Base-by-base conservation (phyloP, 23 red algal genomes). In the Gracilaria domingensis region DNA sequence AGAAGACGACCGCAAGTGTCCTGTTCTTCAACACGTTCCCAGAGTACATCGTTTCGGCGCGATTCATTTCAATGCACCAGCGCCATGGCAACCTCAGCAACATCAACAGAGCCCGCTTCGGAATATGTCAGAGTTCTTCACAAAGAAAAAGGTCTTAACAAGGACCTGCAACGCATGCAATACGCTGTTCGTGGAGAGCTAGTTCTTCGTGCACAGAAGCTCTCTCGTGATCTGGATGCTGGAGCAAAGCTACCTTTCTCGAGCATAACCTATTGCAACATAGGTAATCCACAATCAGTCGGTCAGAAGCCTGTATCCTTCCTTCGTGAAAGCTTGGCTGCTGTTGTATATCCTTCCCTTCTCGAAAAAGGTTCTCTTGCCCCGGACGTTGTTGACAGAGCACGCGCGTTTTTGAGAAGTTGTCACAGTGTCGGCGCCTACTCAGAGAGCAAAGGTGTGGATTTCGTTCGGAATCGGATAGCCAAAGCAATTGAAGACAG, bases 171-270 rank as follows among this genome's bases (percentile, higher is more conserved):
- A 76, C 34, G 50, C 33, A 93, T 93, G 89, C 76, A 98, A 70
- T 98, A 98, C 62, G 93, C 97, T 0, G 97, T 98, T 40, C 91
- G 97, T 38, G 97, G 97, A 34, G 81, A 90, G 32, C 70, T 98
- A 34, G 88, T 93, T 37, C 88, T 85, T 12, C 81, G 85, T 50
- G 97, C 97, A 23, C 84, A 86, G 23, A 76, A 91, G 37, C 44
- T 88, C 33, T 79, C 84, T 55, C 83, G 53, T 38, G 40, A 42
- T 0, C 28, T 69, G 55, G 58, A 53, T 11, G 45, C 34, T 21
- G 67, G 85, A 12, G 66, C 57, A 8, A 79, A 55, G 21, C 80
- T 96, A 38, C 95, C 95, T 42, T 98, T 94, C 70, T 64, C 69
- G n/a, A 39, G 45, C 47, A 83, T 98, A 29, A 91, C 80, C 5